Base-by-base conservation (phyloP, 2,329 filamentous ascomycete genomes). In the Penicillium sp. region DNA sequence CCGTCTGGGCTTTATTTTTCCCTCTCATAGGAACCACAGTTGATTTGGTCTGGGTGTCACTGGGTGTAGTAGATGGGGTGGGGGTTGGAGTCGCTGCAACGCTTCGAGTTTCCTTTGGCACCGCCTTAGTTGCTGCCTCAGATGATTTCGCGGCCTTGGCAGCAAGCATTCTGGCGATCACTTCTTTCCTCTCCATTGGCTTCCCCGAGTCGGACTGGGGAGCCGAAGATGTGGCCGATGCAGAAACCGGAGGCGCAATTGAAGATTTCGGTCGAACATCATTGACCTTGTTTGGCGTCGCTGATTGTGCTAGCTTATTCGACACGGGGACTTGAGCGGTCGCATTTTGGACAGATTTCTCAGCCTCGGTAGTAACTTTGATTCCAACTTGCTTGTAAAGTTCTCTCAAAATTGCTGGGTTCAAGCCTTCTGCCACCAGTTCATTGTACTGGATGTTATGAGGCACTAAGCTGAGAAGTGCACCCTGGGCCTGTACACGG, bases 131-230 rank as follows among this genome's bases (percentile, higher is more conserved):
- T 41, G 47, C 49, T 15, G 58, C 27, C 14, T 62, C 62, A 27
- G 68, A 51, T 25, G 64, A 58, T 53, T 87, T 89, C 31, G 84
- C 83, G 49, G 81, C 82, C 69, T 89, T 92, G 1, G 84, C 85
- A n/a, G 89, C 89, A 52, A 92, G 79, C 53, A 92, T 81, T 47
- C 87, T 85, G 4, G 89, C 89, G 56, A 93, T 90, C 41, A 89
- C 85, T 61, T 91, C 89, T 63, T 89, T 90, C 22, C 89, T 82
- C 66, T 89, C 85, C 60, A 89, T 79, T 7, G 82, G 78, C 59
- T 77, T 80, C 44, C 59, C 65, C 3, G 61, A 18, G 6, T 56
- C 62, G 18, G 37, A 22, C 31, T 20, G 47, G 11, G 47, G 6
- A 11, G 22, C 12, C 48, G 54, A 50, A 14, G 55, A 23, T 7